These are phyloP conservation scores for Phascolomyces articulosus DNA, from an alignment of 371 early-diverging fungal species.

Conservation along the genomic window DNA sequence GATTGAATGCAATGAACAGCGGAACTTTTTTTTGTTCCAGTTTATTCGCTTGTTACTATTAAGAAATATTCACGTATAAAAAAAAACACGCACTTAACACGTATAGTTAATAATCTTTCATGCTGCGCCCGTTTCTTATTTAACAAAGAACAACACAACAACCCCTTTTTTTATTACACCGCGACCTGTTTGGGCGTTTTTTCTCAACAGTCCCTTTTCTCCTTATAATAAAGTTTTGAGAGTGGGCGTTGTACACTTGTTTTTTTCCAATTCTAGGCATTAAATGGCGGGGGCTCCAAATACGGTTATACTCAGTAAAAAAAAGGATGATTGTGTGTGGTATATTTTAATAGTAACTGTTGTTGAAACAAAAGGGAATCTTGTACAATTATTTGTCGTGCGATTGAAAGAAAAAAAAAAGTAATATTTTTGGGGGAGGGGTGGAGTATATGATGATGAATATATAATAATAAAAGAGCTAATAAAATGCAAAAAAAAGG, in stretches of 20 bases:
- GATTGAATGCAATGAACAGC: not conserved
- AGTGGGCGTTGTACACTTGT: not conserved
- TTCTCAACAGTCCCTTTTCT: not conserved
- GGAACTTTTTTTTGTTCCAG: not conserved
- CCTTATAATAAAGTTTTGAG: not conserved
- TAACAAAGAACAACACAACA: too few species aligned
- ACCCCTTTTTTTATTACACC: slow-evolving; percentile 7
- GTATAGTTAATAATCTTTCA: not conserved
- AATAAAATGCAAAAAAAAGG: too few species aligned
- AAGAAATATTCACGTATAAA: too few species aligned
- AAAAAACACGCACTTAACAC: not conserved
- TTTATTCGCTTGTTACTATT: too few species aligned
- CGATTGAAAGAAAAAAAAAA: not conserved
- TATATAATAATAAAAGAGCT: too few species aligned
- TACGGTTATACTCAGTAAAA: too few species aligned
- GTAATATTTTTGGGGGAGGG: too few species aligned
- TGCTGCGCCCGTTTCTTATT: slow-evolving; percentile 3
- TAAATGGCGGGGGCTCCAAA: not conserved
- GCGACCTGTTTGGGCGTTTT: not conserved
- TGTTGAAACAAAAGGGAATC: not conserved
- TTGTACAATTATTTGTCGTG: slow-evolving; percentile 1
- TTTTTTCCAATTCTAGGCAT: not conserved
- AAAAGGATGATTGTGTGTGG: not conserved
- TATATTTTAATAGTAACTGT: not conserved
- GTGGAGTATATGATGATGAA: too few species aligned